phyloP scores from a whole-genome alignment of 148 eudicot species.

The Camellia japonica region DNA sequence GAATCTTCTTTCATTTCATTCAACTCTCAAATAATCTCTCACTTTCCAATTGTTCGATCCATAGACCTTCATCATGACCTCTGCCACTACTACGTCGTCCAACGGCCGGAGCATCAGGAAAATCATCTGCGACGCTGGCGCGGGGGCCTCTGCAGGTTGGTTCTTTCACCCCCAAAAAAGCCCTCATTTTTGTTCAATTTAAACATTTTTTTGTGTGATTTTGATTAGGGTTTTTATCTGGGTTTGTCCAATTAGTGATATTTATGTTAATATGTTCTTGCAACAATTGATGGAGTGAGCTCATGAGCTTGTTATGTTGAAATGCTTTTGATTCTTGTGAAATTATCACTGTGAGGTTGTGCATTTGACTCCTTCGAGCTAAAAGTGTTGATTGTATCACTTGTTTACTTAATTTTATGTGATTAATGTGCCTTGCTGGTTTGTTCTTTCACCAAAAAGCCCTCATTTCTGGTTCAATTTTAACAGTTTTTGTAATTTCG shows the following conservation, averaged over 20 bases:
- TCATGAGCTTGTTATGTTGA: too few species aligned
- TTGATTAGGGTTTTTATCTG: not conserved
- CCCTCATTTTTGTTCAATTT: not conserved
- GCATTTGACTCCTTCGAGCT: too few species aligned
- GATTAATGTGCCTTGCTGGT: slow-evolving; percentile 39
- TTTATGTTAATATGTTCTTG: too few species aligned
- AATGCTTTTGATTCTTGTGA: not conserved
- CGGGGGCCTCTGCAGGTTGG: slow-evolving; percentile 80
- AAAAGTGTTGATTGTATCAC: not conserved
- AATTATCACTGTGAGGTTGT: not conserved
- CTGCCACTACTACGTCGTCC: slow-evolving; percentile 25
- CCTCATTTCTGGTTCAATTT: too few species aligned
- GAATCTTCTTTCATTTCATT: not conserved
- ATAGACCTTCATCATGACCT: slow-evolving; percentile 23
- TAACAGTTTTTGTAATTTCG: too few species aligned
- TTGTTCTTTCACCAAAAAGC: too few species aligned
- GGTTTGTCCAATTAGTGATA: too few species aligned
- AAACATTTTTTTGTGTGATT: not conserved
- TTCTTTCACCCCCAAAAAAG: not conserved
- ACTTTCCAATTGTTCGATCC: not conserved
- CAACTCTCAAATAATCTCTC: not conserved
- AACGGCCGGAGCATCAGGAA: slow-evolving; percentile 40
- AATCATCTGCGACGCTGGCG: slow-evolving; percentile 54
- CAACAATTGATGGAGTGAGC: too few species aligned
- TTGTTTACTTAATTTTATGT: not conserved